phyloP scores from a whole-genome alignment of 75 land plant species.

The Chamaecyparis obtusa region DNA sequence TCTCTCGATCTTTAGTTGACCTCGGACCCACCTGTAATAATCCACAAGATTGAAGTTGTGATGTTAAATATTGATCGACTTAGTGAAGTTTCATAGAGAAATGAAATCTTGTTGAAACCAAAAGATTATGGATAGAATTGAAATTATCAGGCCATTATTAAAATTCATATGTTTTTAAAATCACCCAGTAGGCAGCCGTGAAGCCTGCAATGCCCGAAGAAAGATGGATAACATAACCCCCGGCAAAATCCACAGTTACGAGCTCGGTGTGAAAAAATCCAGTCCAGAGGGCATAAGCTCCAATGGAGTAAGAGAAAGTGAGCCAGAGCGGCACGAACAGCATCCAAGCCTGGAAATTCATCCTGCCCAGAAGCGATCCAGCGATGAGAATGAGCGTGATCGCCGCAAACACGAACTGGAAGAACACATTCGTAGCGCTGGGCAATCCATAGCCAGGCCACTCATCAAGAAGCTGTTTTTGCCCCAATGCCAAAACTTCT shows the following conservation, averaged over 20 bases:
- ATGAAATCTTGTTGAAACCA: no score
- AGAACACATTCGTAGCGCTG: slow-evolving; percentile 34
- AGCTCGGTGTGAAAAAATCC: slow-evolving; percentile 39
- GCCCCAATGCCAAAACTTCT: slow-evolving; percentile 30
- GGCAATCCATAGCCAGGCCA: slow-evolving; percentile 6
- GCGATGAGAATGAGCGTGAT: slow-evolving; percentile 57
- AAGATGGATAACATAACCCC: slow-evolving; percentile 50
- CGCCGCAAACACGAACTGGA: slow-evolving; percentile 59
- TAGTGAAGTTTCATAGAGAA: no score
- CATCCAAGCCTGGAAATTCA: slow-evolving; percentile 71
- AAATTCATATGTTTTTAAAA: no score
- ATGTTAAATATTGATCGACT: no score
- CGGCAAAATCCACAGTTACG: slow-evolving; percentile 47
- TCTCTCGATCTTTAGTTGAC: slow-evolving; percentile 17
- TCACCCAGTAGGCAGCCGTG: slow-evolving; percentile 63
- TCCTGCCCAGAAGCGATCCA: slow-evolving; percentile 57
- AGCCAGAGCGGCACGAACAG: slow-evolving; percentile 69
- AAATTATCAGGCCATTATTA: no score
- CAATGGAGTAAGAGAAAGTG: slow-evolving; percentile 49
- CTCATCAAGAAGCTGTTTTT: slow-evolving; percentile 34
- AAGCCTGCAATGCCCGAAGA: slow-evolving; percentile 41
- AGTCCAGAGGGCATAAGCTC: slow-evolving; percentile 45
- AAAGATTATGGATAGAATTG: no score
- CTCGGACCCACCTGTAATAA: slow-evolving; percentile 22
- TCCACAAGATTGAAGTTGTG: no score